Evolutionary conservation across 2,329 filamentous ascomycete genomes (phyloP), one percentile per base, ranked within the genome.

Genomic region (Leptographium wingfieldii): DNA sequence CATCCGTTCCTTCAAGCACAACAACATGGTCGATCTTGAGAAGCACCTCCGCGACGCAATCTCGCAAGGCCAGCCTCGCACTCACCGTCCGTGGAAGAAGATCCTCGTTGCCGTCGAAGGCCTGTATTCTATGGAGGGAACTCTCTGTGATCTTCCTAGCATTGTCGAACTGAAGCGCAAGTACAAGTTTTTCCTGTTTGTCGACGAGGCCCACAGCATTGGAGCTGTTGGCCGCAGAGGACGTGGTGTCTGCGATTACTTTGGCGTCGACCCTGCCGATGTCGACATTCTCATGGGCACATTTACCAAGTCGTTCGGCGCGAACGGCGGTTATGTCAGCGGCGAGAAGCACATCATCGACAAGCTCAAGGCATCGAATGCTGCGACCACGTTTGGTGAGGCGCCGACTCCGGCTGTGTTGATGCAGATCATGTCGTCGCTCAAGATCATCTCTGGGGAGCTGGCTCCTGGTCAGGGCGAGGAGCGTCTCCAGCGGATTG

Each of bases 21-120:
- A 99, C 72, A 89, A 97, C 72, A 95, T 96, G 86, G 76, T 74
- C 33, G 86, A 95, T 67, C 80, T 99, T 22, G 94, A 99, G 75
- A 82, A 82, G 62, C 85, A 88, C 67, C 83, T 99, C 7, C 87
- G 94, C 51, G 92, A 97, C 70, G 88, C 86, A 65, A 97, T 99
- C 70, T 92, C 92, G 16, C 92, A 97, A 74, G 94, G 94, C 53
- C 94, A 99, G 71, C 94, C 94, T 58, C 88, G 94, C 65, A 99
- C 92, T n/a, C 94, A 99, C 73, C 88, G 94, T 35, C 94, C 94
- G 1, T 99, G 94, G 94, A 96, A 95, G 80, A 99, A 97, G 83
- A 97, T 99, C 62, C 73, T 99, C 57, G 89, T 99, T 53, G 92
- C 92, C 46, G 90, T 99, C 46, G 94, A 99, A 73, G 94, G 94